Conservation (phyloP, 2,329 filamentous ascomycete genomes). For the Pseudohalonectria lignicola region DNA sequence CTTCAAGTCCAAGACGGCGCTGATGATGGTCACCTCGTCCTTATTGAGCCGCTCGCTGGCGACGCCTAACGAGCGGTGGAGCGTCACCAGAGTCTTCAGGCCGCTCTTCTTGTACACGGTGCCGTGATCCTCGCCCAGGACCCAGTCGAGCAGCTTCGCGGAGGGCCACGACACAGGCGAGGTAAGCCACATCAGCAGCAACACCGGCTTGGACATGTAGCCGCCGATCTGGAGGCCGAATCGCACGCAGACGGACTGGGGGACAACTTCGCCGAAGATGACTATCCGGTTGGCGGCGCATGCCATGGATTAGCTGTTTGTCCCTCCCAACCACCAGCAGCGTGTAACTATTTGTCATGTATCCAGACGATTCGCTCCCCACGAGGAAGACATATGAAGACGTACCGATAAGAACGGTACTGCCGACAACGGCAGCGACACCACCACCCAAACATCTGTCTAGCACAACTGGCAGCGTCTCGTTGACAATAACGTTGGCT, state of each 20-base stretch:
- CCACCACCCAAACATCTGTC: slow-evolving; percentile 90
- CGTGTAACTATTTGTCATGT: too few relatives aligned
- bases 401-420: slow-evolving; percentile 86
- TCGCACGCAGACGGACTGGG: slow-evolving; percentile 91
- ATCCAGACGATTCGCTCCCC: too few relatives aligned
- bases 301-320: neutral
- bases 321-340: too few relatives aligned
- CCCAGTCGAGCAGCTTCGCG: slow-evolving; percentile 85
- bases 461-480: slow-evolving; percentile 88
- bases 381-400: slow-evolving; percentile 1
- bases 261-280: slow-evolving; percentile 94
- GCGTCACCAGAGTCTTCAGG: slow-evolving; percentile 86
- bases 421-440: slow-evolving; percentile 86
- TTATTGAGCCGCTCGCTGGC: slow-evolving; percentile 85
- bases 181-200: slow-evolving; percentile 84
- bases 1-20: slow-evolving; percentile 89
- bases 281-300: too few relatives aligned
- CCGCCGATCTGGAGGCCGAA: slow-evolving; percentile 93
- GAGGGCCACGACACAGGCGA: slow-evolving; percentile 87
- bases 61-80: slow-evolving; percentile 85
- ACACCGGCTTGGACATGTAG: slow-evolving; percentile 81
- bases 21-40: slow-evolving; percentile 98
- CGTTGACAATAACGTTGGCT: slow-evolving; percentile 96
- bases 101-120: slow-evolving; percentile 98
- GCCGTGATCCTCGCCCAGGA: slow-evolving; percentile 89